Conservation (phyloP, 306 rosid genomes). For the Medicago lupulina region DNA sequence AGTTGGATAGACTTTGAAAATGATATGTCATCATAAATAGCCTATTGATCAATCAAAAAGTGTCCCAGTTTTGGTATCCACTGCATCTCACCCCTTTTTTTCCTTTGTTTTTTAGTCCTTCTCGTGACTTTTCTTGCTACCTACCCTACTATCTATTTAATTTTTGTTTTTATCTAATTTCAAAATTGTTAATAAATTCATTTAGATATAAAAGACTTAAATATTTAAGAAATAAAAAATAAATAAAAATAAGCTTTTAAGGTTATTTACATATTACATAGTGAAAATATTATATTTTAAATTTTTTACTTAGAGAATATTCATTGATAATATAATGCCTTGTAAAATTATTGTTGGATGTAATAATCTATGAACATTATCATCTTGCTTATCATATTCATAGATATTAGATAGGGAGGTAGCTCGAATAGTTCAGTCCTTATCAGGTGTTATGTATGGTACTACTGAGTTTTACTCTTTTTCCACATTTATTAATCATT, state of each 20-base stretch:
- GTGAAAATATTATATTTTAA: too few relatives aligned
- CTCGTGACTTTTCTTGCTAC: constrained; percentile 4
- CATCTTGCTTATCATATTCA: neutral
- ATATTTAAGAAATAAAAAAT: neutral
- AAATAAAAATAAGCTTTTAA: neutral
- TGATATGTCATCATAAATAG: neutral
- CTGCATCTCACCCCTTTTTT: neutral
- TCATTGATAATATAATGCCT: neutral
- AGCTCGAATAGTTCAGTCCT: constrained; percentile 1
- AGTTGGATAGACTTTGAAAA: constrained; percentile 14
- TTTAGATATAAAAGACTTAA: too few relatives aligned
- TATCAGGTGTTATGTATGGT: constrained; percentile 5
- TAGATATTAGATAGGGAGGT: neutral
- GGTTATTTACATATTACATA: neutral
- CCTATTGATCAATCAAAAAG: neutral
- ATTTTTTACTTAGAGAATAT: neutral
- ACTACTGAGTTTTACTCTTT: neutral
- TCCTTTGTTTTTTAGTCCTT: neutral
- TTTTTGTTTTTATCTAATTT: neutral
- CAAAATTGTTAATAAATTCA: neutral
- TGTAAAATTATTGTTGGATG: neutral
- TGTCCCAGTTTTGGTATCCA: neutral
- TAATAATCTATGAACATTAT: neutral
- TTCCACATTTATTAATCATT: neutral
- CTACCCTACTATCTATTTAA: neutral